phyloP scores from a whole-genome alignment of 164 flowering plant species.

The Umbilicus rupestris region DNA sequence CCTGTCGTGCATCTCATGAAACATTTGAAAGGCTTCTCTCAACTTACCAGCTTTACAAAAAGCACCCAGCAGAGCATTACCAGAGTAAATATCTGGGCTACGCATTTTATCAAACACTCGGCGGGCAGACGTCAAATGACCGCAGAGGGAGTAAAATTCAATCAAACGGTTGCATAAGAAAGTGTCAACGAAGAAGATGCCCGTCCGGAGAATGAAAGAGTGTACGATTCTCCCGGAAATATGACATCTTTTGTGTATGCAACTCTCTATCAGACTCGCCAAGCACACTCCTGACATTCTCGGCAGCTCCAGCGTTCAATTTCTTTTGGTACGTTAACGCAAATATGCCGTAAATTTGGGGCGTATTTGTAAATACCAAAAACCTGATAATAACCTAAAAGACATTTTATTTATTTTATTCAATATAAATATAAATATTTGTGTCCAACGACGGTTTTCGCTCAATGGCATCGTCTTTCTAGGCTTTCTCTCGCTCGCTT shows the following conservation, averaged over 20 bases:
- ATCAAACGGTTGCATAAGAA: slow-evolving; percentile 64
- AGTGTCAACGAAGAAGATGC: slow-evolving; percentile 28
- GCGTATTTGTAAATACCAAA: too few species aligned
- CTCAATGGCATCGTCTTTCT: too few species aligned
- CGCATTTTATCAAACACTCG: slow-evolving; percentile 51
- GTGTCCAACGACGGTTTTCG: too few species aligned
- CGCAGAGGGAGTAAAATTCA: slow-evolving; percentile 49
- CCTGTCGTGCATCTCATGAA: slow-evolving; percentile 58
- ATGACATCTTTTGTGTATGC: slow-evolving; percentile 6
- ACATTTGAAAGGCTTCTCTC: slow-evolving; percentile 31
- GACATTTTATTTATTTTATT: too few species aligned
- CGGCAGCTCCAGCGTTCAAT: neutral
- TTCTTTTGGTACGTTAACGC: too few species aligned
- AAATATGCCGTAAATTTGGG: too few species aligned
- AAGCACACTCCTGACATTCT: slow-evolving; percentile 4
- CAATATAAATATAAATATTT: too few species aligned
- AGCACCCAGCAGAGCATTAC: slow-evolving; percentile 50
- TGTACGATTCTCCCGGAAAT: slow-evolving; percentile 46
- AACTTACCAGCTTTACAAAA: slow-evolving; percentile 31
- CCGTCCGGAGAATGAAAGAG: slow-evolving; percentile 36
- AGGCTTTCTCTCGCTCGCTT: too few species aligned
- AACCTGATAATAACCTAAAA: too few species aligned
- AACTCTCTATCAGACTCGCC: slow-evolving; percentile 1
- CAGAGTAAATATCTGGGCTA: slow-evolving; percentile 38
- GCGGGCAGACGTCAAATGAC: slow-evolving; percentile 18